Conservation (phyloP, 805 yeast genomes). For the Teunomyces funiuensis region DNA sequence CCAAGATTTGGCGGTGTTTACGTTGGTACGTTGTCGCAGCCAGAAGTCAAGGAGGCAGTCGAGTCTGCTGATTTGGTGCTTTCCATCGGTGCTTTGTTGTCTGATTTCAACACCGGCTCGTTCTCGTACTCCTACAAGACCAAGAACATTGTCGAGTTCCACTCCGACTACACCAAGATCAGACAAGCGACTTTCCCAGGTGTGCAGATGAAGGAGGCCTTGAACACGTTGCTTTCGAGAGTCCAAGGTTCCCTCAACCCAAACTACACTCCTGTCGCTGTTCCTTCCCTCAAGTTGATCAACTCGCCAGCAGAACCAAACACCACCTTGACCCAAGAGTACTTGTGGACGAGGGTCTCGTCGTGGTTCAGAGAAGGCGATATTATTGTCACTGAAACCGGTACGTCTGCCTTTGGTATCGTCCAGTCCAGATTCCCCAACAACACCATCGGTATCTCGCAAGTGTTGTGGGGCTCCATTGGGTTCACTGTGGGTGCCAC, state of each 20-base stretch:
- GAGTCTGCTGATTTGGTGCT: constrained; percentile 28
- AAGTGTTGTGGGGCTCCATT: constrained; percentile 37
- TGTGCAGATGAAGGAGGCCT: constrained; percentile 30
- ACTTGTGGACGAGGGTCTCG: constrained; percentile 31
- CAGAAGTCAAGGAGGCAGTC: constrained; percentile 25
- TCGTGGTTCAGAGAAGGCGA: constrained; percentile 32
- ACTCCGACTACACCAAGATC: constrained; percentile 33
- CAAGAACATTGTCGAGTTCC: constrained; percentile 32
- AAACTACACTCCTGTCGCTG: constrained; percentile 19
- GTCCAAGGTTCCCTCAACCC: constrained; percentile 14
- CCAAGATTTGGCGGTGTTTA: constrained; percentile 30
- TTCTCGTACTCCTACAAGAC: constrained; percentile 33
- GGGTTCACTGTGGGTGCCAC: constrained; percentile 37
- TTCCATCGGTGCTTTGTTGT: constrained; percentile 29
- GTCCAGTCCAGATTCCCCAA: constrained; percentile 31
- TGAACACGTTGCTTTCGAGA: constrained; percentile 18
- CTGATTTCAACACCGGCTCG: constrained; percentile 33
- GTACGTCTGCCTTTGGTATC: constrained; percentile 38
- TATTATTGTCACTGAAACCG: constrained; percentile 34
- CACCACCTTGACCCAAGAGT: constrained; percentile 24
- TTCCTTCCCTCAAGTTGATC: constrained; percentile 16
- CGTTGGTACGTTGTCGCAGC: constrained; percentile 29
- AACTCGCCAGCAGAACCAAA: constrained; percentile 14
- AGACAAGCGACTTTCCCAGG: constrained; percentile 31
- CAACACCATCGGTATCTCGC: constrained; percentile 32